Base-by-base conservation (phyloP, 768 basidiomycete species). In the Mycena indigotica region DNA sequence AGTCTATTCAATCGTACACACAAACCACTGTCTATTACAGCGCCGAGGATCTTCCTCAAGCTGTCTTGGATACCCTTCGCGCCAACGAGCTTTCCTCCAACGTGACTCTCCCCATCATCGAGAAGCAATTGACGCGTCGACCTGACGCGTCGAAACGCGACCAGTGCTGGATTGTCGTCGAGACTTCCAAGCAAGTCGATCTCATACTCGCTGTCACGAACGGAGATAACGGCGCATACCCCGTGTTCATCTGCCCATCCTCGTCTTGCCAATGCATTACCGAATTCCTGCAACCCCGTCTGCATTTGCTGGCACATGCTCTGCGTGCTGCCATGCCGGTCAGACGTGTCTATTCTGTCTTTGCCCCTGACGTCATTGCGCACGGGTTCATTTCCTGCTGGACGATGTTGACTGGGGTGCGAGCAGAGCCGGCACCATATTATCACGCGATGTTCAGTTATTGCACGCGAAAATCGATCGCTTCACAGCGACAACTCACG, bases 341-440 rank as follows among this genome's bases (percentile, higher is more conserved):
- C 4, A 65, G 71, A 28, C 76, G 87, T 12, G 75, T 87, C 0
- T 91, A 85, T 67, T 88, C 89, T 1, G 76, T 89, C 8, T 91
- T 89, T 61, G 82, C 85, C 1, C 73, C 79, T 4, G 75, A 82
- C 3, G 62, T 66, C 5, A 70, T 90, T 17, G 71, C 83, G 3
- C 38, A 58, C 6, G 61, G 64, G 3, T 88, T 91, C 58, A 75
- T 77, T 3, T 51, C 68, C 2, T 62, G 74, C 17, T 90, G 86
- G 88, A 71, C 73, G 24, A 52, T 61, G 8, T 58, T 73, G 24
- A 84, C 86, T 1, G 74, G 77, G 2, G 73, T 84, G 24, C 56
- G 61, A 3, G 44, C 66, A 28, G 67, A 75, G 35, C 29, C 55
- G 2, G 66, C 75, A 0, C 81, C 82, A 0, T 91, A 89, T 65